Evolutionary conservation across 805 yeast species (phyloP).

Genomic region (Metschnikowia lochheadii): DNA sequence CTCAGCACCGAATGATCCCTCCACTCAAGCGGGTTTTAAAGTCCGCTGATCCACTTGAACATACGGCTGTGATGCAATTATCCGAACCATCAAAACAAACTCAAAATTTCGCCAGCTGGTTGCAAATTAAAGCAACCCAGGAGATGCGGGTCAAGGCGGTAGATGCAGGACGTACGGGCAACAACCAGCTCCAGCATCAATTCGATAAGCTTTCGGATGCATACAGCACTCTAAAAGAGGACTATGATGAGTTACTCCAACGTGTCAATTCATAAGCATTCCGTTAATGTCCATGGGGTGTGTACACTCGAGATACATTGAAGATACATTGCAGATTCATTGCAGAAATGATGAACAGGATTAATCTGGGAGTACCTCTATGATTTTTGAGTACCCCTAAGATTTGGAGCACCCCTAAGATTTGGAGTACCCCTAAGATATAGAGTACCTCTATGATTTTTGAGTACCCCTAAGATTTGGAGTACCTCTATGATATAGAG

Average conservation of each 20-base stretch:
- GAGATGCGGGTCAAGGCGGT: constrained; percentile 44
- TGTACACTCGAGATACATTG: too few species aligned
- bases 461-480: too few species aligned
- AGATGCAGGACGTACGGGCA: constrained; percentile 6
- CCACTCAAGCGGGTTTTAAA: constrained; percentile 58
- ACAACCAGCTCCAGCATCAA: constrained; percentile 39
- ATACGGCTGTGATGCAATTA: constrained; percentile 41
- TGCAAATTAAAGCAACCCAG: constrained; percentile 46
- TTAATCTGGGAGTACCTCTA: too few species aligned
- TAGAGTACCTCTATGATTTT: too few species aligned
- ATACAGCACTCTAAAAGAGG: constrained; percentile 52
- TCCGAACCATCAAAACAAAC: constrained; percentile 22
- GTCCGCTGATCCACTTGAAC: constrained; percentile 34
- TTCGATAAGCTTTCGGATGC: constrained; percentile 52
- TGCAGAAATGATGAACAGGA: too few species aligned
- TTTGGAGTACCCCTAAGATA: too few species aligned
- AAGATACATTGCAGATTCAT: too few species aligned
- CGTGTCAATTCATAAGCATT: not conserved
- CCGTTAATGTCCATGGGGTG: too few species aligned
- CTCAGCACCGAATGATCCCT: constrained; percentile 50
- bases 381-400: too few species aligned
- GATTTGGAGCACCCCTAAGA: too few species aligned
- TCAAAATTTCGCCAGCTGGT: constrained; percentile 46
- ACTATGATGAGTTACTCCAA: constrained; percentile 53
- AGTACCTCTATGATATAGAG: too few species aligned